Evolutionary conservation across 1,284 basidiomycete species (phyloP).

Genomic region (Veloboletus limbatus): DNA sequence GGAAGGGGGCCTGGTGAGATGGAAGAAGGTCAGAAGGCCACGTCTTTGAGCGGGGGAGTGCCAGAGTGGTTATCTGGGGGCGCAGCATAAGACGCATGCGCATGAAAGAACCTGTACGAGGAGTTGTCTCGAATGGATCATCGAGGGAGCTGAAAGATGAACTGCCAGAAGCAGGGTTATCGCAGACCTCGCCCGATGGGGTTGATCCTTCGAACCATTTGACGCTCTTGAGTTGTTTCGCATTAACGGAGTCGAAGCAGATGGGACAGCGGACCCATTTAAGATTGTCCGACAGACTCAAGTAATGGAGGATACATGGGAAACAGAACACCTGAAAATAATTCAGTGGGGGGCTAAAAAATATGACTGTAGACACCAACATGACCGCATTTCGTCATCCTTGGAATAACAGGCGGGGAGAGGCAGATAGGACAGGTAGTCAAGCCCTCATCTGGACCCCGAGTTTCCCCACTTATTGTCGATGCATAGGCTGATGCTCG

Average conservation of each 20-base stretch:
- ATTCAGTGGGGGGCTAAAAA: constrained; percentile 15
- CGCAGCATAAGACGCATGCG: constrained; percentile 91
- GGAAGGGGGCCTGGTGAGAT: constrained; percentile 89
- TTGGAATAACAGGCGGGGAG: constrained; percentile 83
- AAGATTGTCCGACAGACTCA: constrained; percentile 75
- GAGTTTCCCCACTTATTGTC: constrained; percentile 43
- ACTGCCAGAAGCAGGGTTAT: constrained; percentile 35
- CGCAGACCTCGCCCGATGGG: constrained; percentile 37
- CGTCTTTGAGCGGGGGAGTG: constrained; percentile 84
- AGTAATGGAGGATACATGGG: constrained; percentile 90
- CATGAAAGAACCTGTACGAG: constrained; percentile 54
- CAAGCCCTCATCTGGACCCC: constrained; percentile 52
- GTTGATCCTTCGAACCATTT: constrained; percentile 68
- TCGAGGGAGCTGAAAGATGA: constrained; percentile 46
- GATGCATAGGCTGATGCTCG: constrained; percentile 64
- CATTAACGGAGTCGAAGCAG: constrained; percentile 91
- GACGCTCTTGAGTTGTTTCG: constrained; percentile 90
- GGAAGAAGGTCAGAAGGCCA: constrained; percentile 95
- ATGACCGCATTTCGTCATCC: constrained; percentile 98
- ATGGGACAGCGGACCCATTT: constrained; percentile 94
- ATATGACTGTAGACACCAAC: constrained; percentile 50
- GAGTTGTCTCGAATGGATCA: constrained; percentile 33
- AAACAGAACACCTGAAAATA: constrained; percentile 78
- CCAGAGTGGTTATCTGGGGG: constrained; percentile 93
- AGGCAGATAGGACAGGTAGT: constrained; percentile 95